Evolutionary conservation across 148 eudicot genomes (phyloP).

Genomic region (Fagopyrum esculentum): DNA sequence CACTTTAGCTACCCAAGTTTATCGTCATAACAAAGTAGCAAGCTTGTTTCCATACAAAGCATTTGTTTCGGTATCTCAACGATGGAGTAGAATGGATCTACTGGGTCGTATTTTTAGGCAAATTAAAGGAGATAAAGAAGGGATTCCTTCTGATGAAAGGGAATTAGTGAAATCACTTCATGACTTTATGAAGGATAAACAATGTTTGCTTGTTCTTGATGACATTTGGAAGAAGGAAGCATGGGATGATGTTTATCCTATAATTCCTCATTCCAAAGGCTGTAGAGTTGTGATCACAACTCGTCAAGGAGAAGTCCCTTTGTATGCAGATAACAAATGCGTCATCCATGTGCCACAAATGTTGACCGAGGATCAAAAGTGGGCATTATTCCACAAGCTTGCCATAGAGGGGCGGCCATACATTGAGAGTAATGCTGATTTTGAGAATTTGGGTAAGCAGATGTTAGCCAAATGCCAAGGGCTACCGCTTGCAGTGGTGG

Average conservation of each 20-base stretch:
- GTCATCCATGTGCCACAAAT: constrained; percentile 13
- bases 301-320: constrained; percentile 11
- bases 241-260: background rate
- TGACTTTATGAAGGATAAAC: constrained; percentile 2
- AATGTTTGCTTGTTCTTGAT: constrained; percentile 2
- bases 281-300: constrained; percentile 25
- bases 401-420: background rate
- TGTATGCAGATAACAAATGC: background rate
- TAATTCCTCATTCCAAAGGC: background rate
- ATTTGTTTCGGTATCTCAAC: background rate
- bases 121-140: background rate
- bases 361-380: constrained; percentile 15
- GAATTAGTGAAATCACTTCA: background rate
- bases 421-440: background rate
- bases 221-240: constrained; percentile 3
- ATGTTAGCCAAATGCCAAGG: background rate
- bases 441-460: background rate
- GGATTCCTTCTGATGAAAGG: background rate
- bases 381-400: constrained; percentile 19
- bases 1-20: background rate
- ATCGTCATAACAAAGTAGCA: background rate
- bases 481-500: background rate
- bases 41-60: background rate
- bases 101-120: background rate
- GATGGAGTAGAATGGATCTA: background rate